Conservation (phyloP, 345 rosid species). For the Gossypium longicalyx region DNA sequence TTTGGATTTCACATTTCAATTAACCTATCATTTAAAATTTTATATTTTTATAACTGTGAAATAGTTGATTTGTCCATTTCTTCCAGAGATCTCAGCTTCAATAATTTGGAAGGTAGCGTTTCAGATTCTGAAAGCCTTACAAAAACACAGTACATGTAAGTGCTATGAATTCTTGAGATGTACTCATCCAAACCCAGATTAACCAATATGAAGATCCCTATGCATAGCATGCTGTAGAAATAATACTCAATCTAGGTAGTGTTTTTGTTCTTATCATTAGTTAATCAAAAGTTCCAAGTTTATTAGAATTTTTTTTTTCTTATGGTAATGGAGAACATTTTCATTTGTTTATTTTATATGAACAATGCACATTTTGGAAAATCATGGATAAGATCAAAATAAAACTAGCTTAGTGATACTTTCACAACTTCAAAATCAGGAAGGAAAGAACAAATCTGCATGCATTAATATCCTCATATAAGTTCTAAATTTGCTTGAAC, state of each 20-base stretch:
- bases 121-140: constrained; percentile 25
- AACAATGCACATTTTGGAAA: neutral
- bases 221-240: neutral
- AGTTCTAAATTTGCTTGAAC: neutral
- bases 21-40: neutral
- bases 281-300: neutral
- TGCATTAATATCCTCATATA: neutral
- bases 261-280: constrained; percentile 6
- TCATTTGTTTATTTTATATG: neutral
- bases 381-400: neutral
- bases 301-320: neutral
- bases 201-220: neutral
- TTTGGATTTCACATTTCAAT: neutral
- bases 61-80: neutral
- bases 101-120: constrained; percentile 39
- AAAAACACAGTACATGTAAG: constrained; percentile 37
- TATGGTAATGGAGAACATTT: neutral
- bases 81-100: constrained; percentile 53
- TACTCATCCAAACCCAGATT: neutral
- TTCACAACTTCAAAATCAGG: neutral
- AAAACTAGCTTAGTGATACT: neutral
- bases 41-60: neutral
- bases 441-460: neutral
- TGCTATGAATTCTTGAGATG: neutral
- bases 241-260: neutral